A percentile compares a stretch with the other conserved stretches of the same genome.
Conservation (phyloP, 768 basidiomycete genomes). For the Scleroderma citrinum region DNA sequence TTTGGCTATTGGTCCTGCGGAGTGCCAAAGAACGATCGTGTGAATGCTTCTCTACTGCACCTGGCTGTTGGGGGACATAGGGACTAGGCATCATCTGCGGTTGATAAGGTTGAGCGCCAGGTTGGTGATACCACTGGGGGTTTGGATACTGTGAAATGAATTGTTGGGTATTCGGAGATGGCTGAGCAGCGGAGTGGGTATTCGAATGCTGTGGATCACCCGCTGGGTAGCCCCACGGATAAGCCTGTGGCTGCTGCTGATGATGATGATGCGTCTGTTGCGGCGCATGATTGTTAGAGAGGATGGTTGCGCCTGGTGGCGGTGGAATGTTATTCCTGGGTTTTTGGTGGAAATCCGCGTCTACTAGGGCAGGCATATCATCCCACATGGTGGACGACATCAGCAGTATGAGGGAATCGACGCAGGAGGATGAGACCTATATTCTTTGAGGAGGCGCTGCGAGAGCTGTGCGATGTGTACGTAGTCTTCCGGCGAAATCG, state of each 20-base stretch:
- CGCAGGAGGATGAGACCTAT: not conserved
- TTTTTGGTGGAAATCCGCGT: slow-evolving; percentile 8
- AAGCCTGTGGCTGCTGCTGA: not conserved
- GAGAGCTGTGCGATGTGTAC: too few relatives aligned
- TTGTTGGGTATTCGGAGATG: slow-evolving; percentile 2
- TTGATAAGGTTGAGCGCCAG: slow-evolving; percentile 4
- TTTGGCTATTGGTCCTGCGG: slow-evolving; percentile 4
- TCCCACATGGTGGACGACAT: slow-evolving; percentile 11
- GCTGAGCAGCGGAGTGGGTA: not conserved
- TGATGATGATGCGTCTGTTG: slow-evolving; percentile 2
- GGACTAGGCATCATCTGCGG: slow-evolving; percentile 23
- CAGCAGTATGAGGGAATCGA: not conserved
- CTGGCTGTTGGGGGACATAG: slow-evolving; percentile 22
- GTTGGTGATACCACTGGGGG: slow-evolving; percentile 4
- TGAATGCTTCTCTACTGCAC: slow-evolving; percentile 6
- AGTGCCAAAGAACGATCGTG: slow-evolving; percentile 6
- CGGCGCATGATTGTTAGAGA: slow-evolving; percentile 10
- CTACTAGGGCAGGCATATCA: slow-evolving; percentile 25
- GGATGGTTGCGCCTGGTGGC: slow-evolving; percentile 14
- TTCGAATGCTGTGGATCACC: not conserved
- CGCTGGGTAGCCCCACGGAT: not conserved
- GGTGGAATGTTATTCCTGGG: slow-evolving; percentile 17
- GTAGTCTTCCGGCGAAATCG: too few relatives aligned
- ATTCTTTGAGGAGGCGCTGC: not conserved
- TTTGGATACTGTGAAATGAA: slow-evolving; percentile 13